A percentile compares a stretch with the other conserved stretches of the same genome.
Conservation (phyloP, 495 filamentous ascomycete genomes). For the Penicillium turbatum region DNA sequence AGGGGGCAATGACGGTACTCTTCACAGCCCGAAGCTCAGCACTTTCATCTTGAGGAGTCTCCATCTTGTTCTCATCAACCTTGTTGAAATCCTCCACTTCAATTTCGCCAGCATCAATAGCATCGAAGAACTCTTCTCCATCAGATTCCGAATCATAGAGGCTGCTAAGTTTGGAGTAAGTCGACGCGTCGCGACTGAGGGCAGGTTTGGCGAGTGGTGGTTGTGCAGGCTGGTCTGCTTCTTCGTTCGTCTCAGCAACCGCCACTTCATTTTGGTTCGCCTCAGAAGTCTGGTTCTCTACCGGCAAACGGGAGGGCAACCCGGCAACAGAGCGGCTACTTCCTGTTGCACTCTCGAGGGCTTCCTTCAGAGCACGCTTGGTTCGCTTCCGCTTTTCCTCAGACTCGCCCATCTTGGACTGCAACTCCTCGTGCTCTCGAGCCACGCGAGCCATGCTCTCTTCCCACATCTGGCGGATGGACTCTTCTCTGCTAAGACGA, state of each 20-base stretch:
- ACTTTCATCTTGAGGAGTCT: constrained; percentile 40
- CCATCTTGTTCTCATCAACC: constrained; percentile 42
- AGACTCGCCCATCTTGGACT: constrained; percentile 81
- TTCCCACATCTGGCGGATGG: constrained; percentile 93
- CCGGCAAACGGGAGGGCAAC: constrained; percentile 20
- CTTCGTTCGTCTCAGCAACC: constrained; percentile 5
- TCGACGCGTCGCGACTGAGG: constrained; percentile 27
- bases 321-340: constrained; percentile 42
- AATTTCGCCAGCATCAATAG: constrained; percentile 87
- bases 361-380: constrained; percentile 85
- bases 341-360: constrained; percentile 58
- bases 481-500: constrained; percentile 79
- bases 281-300: constrained; percentile 15
- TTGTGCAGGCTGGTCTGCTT: constrained; percentile 4
- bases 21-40: constrained; percentile 47
- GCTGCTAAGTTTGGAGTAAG: constrained; percentile 34
- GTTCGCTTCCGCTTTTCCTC: constrained; percentile 86
- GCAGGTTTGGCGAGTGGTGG: constrained; percentile 9
- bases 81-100: constrained; percentile 61
- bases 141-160: constrained; percentile 78
- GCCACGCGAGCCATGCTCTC: constrained; percentile 96
- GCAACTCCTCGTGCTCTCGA: constrained; percentile 85
- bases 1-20: constrained; percentile 58
- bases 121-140: constrained; percentile 96
- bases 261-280: constrained; percentile 12